Conservation (phyloP, 1,139 yeast species). For the Nakaseomyces uthaithaninus region DNA sequence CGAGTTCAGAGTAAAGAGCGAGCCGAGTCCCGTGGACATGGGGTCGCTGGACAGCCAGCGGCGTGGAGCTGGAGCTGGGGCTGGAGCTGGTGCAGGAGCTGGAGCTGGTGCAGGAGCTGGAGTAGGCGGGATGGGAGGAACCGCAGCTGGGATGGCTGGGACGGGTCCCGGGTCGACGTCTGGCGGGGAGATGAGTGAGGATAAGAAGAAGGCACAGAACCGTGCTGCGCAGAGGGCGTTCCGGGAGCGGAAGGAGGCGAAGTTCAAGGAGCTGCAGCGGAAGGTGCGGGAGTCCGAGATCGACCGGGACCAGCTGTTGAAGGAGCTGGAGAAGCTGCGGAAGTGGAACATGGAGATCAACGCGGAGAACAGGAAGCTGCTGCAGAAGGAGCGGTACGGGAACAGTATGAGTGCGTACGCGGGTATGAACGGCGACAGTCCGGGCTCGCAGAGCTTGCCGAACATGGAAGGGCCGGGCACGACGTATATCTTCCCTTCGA, state of each 20-base stretch:
- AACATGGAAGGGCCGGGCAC: constrained; percentile 2
- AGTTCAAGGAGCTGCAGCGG: constrained; percentile 77
- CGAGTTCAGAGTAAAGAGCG: constrained; percentile 4
- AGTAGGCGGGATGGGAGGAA: too few species aligned
- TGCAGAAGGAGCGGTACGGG: constrained; percentile 9
- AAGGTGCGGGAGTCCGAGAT: constrained; percentile 29
- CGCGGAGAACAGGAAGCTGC: constrained; percentile 15
- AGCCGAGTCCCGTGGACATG: constrained; percentile 1
- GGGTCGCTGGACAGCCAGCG: background rate
- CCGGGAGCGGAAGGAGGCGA: constrained; percentile 84
- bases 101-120: too few species aligned
- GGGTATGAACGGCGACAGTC: background rate
- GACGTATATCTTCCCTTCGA: constrained; percentile 15
- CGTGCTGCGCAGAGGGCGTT: constrained; percentile 97
- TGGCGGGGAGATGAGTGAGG: constrained; percentile 31
- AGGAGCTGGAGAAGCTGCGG: constrained; percentile 10
- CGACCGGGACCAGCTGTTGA: constrained; percentile 4
- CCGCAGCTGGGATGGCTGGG: too few species aligned
- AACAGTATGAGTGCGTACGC: background rate
- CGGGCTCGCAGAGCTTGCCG: constrained; percentile 6
- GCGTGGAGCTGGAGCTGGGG: background rate
- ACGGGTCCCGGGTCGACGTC: too few species aligned
- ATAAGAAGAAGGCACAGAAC: constrained; percentile 90
- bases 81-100: background rate
- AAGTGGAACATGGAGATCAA: constrained; percentile 14